phyloP scores from a whole-genome alignment of 169 alveolate species.

The Plasmodium chabaudi region DNA sequence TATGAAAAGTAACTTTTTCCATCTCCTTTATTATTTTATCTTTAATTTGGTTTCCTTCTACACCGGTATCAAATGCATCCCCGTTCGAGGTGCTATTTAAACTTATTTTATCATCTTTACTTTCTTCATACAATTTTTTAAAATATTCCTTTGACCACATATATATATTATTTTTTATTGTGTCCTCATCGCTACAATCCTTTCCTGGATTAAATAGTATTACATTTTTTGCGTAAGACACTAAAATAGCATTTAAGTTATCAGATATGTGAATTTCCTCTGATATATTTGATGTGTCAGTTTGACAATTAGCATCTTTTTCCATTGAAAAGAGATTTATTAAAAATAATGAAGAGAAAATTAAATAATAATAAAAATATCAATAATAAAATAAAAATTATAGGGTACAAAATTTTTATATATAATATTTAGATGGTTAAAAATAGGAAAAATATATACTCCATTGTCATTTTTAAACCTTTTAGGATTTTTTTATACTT shows the following conservation, averaged over 20 bases:
- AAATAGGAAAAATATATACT: too few species aligned
- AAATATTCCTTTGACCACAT: conserved; percentile 73
- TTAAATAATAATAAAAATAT: not conserved
- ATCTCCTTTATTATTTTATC: conserved; percentile 66
- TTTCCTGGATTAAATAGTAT: conserved; percentile 40
- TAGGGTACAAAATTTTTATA: too few species aligned
- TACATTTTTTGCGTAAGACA: conserved; percentile 50
- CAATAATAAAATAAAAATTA: too few species aligned
- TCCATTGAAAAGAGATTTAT: conserved; percentile 26
- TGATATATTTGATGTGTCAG: conserved; percentile 24
- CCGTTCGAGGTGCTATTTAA: not conserved
- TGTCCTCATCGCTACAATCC: conserved; percentile 20
- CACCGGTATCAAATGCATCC: conserved; percentile 5
- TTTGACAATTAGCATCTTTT: conserved; percentile 60
- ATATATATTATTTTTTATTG: conserved; percentile 28
- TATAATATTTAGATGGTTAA: too few species aligned
- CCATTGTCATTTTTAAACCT: too few species aligned
- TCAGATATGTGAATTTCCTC: conserved; percentile 62
- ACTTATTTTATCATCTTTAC: conserved; percentile 7
- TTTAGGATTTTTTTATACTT: too few species aligned
- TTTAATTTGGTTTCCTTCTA: conserved; percentile 14
- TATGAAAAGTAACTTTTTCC: conserved; percentile 46
- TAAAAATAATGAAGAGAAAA: not conserved
- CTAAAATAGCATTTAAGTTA: conserved; percentile 31
- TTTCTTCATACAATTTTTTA: conserved; percentile 46